Conservation (phyloP, 257 asterid species). For the Capsicum baccatum region DNA sequence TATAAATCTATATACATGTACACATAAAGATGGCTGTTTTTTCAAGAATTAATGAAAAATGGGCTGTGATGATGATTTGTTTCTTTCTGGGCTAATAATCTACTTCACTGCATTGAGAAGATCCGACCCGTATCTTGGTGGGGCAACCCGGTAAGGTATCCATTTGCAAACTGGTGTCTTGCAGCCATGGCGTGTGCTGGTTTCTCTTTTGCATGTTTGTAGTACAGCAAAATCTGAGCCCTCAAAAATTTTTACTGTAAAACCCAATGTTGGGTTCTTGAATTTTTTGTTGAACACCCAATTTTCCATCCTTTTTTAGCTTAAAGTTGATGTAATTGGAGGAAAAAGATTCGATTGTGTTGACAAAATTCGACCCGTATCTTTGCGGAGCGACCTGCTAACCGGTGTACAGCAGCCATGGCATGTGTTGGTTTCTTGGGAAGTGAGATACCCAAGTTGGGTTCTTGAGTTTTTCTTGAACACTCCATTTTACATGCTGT, state of each 20-base stretch:
- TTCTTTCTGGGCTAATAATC: neutral
- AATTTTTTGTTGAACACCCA: no score
- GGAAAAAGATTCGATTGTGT: no score
- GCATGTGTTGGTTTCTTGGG: no score
- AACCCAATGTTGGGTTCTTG: no score
- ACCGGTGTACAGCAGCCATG: no score
- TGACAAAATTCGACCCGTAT: neutral
- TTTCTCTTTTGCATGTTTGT: neutral
- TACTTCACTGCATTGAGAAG: neutral
- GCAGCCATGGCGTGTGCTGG: neutral
- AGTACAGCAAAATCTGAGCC: slow-evolving; percentile 30
- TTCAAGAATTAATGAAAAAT: no score
- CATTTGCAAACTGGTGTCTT: neutral
- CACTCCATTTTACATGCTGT: no score
- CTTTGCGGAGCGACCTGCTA: neutral
- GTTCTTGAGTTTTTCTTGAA: no score
- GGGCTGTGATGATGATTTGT: neutral
- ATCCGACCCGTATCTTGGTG: neutral
- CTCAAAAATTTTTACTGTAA: neutral
- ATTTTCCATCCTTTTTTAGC: neutral
- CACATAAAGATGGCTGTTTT: no score
- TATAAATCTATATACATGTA: no score
- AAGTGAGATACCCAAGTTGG: no score
- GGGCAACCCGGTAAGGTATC: slow-evolving; percentile 1
- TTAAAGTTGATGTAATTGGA: no score